Evolutionary conservation across 2,329 filamentous ascomycete species (phyloP).

Genomic region (Cladophialophora yegresii): DNA sequence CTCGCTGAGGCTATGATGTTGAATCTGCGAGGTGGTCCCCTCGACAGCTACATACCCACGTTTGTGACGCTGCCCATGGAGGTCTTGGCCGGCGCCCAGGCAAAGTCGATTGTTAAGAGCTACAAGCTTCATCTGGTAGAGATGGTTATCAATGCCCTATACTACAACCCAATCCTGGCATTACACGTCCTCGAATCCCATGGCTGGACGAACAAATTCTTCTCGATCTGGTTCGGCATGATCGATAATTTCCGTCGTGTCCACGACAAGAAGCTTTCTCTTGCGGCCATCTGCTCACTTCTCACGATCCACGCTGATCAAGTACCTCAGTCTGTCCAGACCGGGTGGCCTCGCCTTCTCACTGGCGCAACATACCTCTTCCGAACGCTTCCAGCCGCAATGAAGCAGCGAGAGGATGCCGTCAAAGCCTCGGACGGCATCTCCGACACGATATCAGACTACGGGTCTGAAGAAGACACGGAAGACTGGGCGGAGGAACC

Average conservation of each 20-base stretch:
- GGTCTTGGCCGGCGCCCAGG: constrained; percentile 71
- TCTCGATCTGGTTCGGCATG: constrained; percentile 95
- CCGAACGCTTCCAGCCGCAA: constrained; percentile 81
- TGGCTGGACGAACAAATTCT: constrained; percentile 98
- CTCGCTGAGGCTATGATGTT: constrained; percentile 97
- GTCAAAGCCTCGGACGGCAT: constrained; percentile 65
- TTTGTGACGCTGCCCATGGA: constrained; percentile 90
- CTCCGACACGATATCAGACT: constrained; percentile 69
- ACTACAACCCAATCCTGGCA: constrained; percentile 88
- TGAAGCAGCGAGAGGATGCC: constrained; percentile 90
- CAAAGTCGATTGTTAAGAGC: constrained; percentile 73
- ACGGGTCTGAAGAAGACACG: constrained; percentile 68
- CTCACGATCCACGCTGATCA: constrained; percentile 77
- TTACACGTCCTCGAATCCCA: constrained; percentile 87
- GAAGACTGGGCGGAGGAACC: constrained; percentile 80
- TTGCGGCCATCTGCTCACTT: constrained; percentile 85
- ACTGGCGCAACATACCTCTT: constrained; percentile 88
- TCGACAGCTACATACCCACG: constrained; percentile 83
- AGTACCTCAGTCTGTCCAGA: constrained; percentile 87
- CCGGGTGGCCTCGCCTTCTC: constrained; percentile 90
- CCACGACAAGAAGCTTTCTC: constrained; percentile 98
- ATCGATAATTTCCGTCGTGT: constrained; percentile 92
- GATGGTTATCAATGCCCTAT: constrained; percentile 96
- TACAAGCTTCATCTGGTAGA: constrained; percentile 97
- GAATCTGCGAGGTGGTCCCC: constrained; percentile 75